Percentiles rank a stretch among this genome's conserved stretches.
Evolutionary conservation across 78 protist species (phyloP).

Genomic region (Dictyostelium citrinum): DNA sequence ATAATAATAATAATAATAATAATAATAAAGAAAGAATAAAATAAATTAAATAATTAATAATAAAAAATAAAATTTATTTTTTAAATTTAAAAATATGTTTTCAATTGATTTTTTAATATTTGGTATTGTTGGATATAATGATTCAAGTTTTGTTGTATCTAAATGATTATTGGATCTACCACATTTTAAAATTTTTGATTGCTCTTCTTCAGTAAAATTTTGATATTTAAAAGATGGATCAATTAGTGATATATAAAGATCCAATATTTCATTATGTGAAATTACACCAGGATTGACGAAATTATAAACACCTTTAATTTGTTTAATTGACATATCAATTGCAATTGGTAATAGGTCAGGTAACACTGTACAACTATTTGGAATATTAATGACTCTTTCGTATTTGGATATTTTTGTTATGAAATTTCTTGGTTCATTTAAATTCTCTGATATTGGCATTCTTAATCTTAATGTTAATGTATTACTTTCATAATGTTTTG

Average conservation of each 20-base stretch:
- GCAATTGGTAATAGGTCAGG: constrained; percentile 87
- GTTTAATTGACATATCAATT: constrained; percentile 82
- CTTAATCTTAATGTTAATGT: constrained; percentile 87
- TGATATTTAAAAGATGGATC: constrained; percentile 73
- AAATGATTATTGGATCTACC: constrained; percentile 88
- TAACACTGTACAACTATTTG: constrained; percentile 90
- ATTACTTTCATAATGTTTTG: constrained; percentile 47
- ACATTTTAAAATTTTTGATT: constrained; percentile 78
- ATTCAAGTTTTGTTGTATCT: constrained; percentile 60
- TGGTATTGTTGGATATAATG: constrained; percentile 73
- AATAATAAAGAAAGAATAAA: no score
- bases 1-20: no score
- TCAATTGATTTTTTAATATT: constrained; percentile 40
- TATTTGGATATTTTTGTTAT: constrained; percentile 79
- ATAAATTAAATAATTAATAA: not conserved
- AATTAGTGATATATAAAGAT: constrained; percentile 76
- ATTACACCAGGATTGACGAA: constrained; percentile 91
- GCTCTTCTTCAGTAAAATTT: constrained; percentile 89
- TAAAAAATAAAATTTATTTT: not conserved
- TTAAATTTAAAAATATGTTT: constrained; percentile 27
- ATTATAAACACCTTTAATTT: constrained; percentile 82
- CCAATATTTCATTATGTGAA: constrained; percentile 89
- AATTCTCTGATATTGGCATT: constrained; percentile 92
- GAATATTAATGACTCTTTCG: constrained; percentile 81
- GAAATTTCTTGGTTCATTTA: constrained; percentile 81